Conservation (phyloP, 352 stramenopile genomes). For the Pythium coloratum region DNA sequence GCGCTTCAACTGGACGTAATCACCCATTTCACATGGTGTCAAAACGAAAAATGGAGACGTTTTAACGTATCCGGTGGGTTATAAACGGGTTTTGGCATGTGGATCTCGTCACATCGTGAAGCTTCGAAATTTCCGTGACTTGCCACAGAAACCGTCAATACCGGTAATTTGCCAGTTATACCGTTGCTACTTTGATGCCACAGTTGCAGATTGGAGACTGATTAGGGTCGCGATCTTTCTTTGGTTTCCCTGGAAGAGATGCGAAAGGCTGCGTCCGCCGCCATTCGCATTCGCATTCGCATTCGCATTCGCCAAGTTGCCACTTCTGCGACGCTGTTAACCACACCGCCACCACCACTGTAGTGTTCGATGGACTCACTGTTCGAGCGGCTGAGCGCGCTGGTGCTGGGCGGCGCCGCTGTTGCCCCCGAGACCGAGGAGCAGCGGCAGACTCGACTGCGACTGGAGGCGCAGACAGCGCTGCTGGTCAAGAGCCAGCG, state of each 20-base stretch:
- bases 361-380: slow-evolving; percentile 47
- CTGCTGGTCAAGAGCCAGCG: slow-evolving; percentile 78
- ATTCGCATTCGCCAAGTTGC: slow-evolving; percentile 1
- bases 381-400: slow-evolving; percentile 43
- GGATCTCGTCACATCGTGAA: neutral
- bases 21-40: neutral
- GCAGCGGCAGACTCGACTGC: slow-evolving; percentile 44
- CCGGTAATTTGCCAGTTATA: slow-evolving; percentile 3
- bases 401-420: slow-evolving; percentile 28
- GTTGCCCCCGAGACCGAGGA: slow-evolving; percentile 51
- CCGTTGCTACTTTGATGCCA: neutral
- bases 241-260: slow-evolving; percentile 16
- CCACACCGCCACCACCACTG: neutral
- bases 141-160: neutral
- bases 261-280: neutral
- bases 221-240: slow-evolving; percentile 28
- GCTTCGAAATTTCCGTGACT: neutral
- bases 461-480: slow-evolving; percentile 54
- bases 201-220: slow-evolving; percentile 16
- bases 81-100: neutral
- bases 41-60: neutral
- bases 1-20: neutral
- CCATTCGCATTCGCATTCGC: neutral
- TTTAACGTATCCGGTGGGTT: neutral
- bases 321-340: neutral